Base-by-base conservation (phyloP, 1,284 basidiomycete species). In the Polyporus tsugae region DNA sequence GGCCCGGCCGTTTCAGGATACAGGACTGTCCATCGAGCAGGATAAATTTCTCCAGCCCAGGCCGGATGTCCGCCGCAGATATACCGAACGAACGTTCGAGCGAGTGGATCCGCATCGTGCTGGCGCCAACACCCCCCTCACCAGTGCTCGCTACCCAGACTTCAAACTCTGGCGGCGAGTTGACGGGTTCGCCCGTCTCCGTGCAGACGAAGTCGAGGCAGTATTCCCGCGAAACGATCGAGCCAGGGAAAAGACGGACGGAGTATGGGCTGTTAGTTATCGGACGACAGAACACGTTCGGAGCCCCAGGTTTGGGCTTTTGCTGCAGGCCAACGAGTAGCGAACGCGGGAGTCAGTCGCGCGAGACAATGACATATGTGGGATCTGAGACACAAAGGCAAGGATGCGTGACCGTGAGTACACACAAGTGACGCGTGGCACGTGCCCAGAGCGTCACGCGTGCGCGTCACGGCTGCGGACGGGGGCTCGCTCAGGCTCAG, bases 221-320 rank as follows among this genome's bases (percentile, higher is more conserved):
- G n/a, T 59, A 60, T 22, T 60, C 58, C 2, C n/a, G 7, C 10
- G 2, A 19, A 2, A 1, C 35, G 38, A 60, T 6, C 17, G 58
- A 38, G 17, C 58, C 58, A 6, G 58, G 58, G 38, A 60, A 60
- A 11, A 60, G 58, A 10, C 58, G 58, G 35, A 60, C 11, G 7
- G 58, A 60, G 38, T 60, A 60, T 1, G 38, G n/a, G n/a, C 58
- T 60, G 4, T 25, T 22, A 2, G 58, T 36, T 9, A 60, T 60
- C n/a, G 58, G 38, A 1, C 22, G 58, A n/a, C 36, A 39, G 58
- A 39, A 60, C 1, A 60, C 38, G 36, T 41, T 39, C 4, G n/a
- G 58, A 4, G 58, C 41, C 3, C 5, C 39, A 0, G 58, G 58
- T 7, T 41, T 15, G 25, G 52, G 52, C 9, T 53, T 33, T n/a